phyloP scores from a whole-genome alignment of 2,329 filamentous ascomycete genomes.

The Diplodia sapinea region DNA sequence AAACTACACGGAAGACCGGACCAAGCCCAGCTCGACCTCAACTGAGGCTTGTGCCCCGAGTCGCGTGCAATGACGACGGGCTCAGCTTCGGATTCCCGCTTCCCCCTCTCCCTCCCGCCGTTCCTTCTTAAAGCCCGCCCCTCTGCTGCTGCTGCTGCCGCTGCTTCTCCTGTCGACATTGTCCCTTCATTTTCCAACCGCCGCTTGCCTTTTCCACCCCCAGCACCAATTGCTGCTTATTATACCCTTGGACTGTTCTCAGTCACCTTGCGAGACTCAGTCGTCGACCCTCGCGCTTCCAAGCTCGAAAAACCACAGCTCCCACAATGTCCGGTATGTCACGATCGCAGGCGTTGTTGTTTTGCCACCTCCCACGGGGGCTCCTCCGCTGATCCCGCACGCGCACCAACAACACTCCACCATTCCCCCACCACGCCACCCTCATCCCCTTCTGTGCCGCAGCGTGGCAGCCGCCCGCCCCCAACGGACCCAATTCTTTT shows the following conservation, averaged over 20 bases:
- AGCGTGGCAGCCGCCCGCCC: neutral
- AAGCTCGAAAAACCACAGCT: neutral
- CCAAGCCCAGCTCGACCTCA: constrained; percentile 21
- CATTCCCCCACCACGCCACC: neutral
- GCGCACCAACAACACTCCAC: constrained; percentile 8
- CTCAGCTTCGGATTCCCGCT: neutral
- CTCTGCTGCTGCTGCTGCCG: neutral
- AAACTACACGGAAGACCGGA: neutral
- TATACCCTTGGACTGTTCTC: neutral
- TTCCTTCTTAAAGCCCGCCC: constrained; percentile 6
- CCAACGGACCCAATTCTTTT: constrained; percentile 2
- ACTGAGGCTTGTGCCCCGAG: constrained; percentile 13
- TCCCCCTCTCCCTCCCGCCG: neutral
- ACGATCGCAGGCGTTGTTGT: neutral
- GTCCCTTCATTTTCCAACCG: neutral
- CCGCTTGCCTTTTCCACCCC: neutral
- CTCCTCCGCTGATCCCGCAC: neutral
- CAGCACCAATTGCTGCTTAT: neutral
- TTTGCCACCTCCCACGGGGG: neutral
- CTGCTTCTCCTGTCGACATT: neutral
- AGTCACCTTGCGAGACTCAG: neutral
- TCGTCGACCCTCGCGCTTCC: neutral
- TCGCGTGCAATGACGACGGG: constrained; percentile 7
- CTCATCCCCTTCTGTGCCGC: neutral
- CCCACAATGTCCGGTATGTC: constrained; percentile 25